A percentile compares a stretch with the other conserved stretches of the same genome.
Conservation (phyloP, 495 filamentous ascomycete species). For the Daldinia loculata region DNA sequence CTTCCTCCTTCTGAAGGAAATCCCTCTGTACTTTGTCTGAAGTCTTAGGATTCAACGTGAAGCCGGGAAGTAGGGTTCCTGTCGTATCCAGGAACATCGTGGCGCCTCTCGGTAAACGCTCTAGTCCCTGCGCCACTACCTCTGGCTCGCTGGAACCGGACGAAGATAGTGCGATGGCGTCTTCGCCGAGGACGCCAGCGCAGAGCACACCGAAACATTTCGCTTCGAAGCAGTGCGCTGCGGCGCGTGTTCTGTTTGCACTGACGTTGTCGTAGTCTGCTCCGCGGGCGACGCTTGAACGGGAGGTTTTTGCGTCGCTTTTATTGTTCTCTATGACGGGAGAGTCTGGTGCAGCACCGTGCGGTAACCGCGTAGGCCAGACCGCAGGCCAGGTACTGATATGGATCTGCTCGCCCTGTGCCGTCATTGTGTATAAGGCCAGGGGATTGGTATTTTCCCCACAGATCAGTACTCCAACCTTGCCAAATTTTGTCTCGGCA, state of each 20-base stretch:
- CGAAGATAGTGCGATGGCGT: constrained; percentile 35
- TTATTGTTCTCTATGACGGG: constrained; percentile 7
- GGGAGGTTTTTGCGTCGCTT: background rate
- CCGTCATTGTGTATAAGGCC: constrained; percentile 43
- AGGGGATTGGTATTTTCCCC: constrained; percentile 55
- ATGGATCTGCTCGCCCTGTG: constrained; percentile 44
- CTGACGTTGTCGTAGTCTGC: constrained; percentile 54
- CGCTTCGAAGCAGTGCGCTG: constrained; percentile 57
- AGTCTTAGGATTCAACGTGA: constrained; percentile 30
- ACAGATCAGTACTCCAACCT: constrained; percentile 49
- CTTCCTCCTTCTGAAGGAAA: constrained; percentile 49
- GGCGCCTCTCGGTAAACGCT: constrained; percentile 42
- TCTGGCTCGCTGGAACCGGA: constrained; percentile 24
- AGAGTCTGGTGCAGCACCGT: constrained; percentile 11
- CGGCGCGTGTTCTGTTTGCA: constrained; percentile 51
- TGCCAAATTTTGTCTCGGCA: constrained; percentile 38
- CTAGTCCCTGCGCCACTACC: constrained; percentile 23
- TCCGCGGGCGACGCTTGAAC: constrained; percentile 6
- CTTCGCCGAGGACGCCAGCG: constrained; percentile 44
- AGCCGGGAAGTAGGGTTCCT: constrained; percentile 43
- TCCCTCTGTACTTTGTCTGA: constrained; percentile 34
- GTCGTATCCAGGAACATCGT: constrained; percentile 54
- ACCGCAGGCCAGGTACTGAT: constrained; percentile 50
- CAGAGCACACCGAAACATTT: constrained; percentile 56
- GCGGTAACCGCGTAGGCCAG: constrained; percentile 47